Evolutionary conservation across 805 yeast species (phyloP), one percentile per base, ranked within the genome.

Genomic region (Metschnikowia santaceciliae): DNA sequence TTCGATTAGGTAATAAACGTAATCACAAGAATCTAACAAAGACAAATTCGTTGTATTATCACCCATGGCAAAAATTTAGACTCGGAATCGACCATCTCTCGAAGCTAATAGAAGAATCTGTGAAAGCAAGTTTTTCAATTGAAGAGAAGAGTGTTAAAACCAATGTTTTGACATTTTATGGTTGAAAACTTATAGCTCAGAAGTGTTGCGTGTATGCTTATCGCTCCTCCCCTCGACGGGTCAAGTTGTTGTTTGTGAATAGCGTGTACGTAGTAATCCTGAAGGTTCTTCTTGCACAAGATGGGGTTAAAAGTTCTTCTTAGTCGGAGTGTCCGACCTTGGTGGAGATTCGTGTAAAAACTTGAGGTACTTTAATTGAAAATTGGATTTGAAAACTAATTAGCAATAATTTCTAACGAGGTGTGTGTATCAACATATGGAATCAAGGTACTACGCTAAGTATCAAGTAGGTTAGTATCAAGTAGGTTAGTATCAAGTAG

Each of bases 31-130:
- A 17, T 17, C 19, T 17, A 17, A 17, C 19, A 17, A 17, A 17
- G 19, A 17, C 91, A 1, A 88, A 88, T 62, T 85, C 91, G 2
- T 67, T 80, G n/a, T 79, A 73, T 56, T 72, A 76, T 32, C 73
- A 81, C 23, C 86, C 88, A 6, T 91, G 98, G 97, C 77, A 78
- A 0, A 92, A 91, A 60, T 86, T 86, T 0, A 57, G 61, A 4
- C 48, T 68, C 4, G 97, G 92, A 0, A 63, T 61, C 42, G 19
- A 44, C 8, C 45, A 65, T 32, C 56, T 74, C 32, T 55, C 60
- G 10, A 54, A 58, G 6, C 33, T 64, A 40, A 58, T 70, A 13
- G 20, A 56, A 5, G 36, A 51, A n/a, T 51, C 71, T 0, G 49
- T 60, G 2, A 55, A 45, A 1, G 15, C 50, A 3, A 39, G 50